A percentile compares a stretch with the other conserved stretches of the same genome.
Evolutionary conservation across 345 rosid genomes (phyloP).

Genomic region (Populus euphratica): DNA sequence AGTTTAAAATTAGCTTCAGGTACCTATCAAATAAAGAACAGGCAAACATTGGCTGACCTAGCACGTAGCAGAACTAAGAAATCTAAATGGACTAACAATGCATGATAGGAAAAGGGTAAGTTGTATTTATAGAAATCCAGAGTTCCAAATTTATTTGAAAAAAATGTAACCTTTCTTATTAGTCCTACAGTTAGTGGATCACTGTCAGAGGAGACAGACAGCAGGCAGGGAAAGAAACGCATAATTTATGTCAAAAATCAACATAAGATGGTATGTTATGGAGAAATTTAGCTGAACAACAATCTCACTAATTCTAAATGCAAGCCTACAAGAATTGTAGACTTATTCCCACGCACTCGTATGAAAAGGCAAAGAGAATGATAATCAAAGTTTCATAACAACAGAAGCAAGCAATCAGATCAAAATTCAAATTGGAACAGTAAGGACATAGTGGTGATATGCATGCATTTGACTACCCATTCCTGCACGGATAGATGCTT

Average conservation of each 20-base stretch:
- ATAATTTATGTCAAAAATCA: neutral
- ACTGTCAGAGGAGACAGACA: no score
- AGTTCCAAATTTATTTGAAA: neutral
- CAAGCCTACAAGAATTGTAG: no score
- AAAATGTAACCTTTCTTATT: neutral
- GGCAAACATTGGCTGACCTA: neutral
- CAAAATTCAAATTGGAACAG: neutral
- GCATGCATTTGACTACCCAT: neutral
- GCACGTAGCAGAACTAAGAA: neutral
- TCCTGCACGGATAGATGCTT: neutral
- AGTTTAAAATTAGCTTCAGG: neutral
- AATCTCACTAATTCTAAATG: no score
- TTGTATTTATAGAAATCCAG: neutral
- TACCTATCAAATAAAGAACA: neutral
- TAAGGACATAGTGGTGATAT: neutral
- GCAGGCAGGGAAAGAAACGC: neutral
- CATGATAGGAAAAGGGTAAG: neutral
- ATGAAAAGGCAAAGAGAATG: no score
- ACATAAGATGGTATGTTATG: no score
- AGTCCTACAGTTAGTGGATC: no score
- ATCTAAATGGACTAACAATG: neutral
- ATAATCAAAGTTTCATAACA: no score
- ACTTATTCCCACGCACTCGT: no score
- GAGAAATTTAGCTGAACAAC: no score
- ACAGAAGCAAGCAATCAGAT: neutral